These are phyloP conservation scores for Dictyostelium brefeldianum DNA, from an alignment of 78 protist species.

Conservation along the genomic window DNA sequence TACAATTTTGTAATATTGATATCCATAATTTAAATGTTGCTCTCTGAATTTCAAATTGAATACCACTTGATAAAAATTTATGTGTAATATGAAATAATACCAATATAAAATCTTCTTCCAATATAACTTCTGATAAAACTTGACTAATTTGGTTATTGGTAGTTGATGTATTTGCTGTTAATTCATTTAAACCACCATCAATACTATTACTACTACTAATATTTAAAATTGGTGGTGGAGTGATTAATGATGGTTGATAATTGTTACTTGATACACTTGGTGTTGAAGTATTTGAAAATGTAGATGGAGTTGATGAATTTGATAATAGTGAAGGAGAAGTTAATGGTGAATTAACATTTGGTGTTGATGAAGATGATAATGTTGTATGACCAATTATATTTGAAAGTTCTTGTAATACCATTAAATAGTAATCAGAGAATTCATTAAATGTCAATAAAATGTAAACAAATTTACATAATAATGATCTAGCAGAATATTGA, in stretches of 20 bases:
- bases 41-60: background rate
- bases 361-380: no score
- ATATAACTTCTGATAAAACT: conserved; percentile 27
- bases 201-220: background rate
- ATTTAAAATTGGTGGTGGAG: background rate
- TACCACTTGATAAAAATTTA: conserved; percentile 6
- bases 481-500: conserved; percentile 64
- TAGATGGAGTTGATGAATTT: background rate
- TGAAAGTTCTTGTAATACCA: conserved; percentile 28
- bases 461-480: conserved; percentile 50
- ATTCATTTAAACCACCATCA: background rate
- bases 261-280: background rate
- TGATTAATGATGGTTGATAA: background rate
- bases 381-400: conserved; percentile 1
- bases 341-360: background rate
- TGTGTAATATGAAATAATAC: conserved; percentile 26
- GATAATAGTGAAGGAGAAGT: background rate
- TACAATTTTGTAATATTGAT: background rate
- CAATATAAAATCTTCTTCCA: conserved; percentile 58
- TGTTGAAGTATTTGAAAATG: conserved; percentile 11
- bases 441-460: conserved; percentile 11
- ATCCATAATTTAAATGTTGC: conserved; percentile 16
- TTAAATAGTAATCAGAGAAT: conserved; percentile 9
- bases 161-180: background rate
- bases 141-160: background rate